Percentiles rank a stretch among this genome's conserved stretches.
Evolutionary conservation across 768 basidiomycete genomes (phyloP).

Genomic region (Termitomyces sp.): DNA sequence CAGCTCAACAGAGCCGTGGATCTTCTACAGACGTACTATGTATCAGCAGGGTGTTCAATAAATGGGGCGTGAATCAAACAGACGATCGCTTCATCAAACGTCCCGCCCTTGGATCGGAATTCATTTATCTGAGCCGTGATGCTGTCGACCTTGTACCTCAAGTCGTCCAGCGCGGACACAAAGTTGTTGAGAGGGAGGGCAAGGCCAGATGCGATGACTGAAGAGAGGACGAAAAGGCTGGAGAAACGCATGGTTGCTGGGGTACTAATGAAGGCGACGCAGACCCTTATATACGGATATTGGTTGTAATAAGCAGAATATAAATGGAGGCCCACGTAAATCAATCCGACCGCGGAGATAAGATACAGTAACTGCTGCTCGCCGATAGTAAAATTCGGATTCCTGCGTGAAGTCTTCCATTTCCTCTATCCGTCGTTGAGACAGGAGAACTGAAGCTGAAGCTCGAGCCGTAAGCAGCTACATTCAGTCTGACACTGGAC

Average conservation of each 20-base stretch:
- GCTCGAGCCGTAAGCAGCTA: too few relatives aligned
- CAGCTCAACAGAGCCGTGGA: background rate
- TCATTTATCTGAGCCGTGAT: background rate
- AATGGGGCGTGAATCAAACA: background rate
- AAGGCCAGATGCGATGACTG: background rate
- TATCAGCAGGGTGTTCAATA: background rate
- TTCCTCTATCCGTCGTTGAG: too few relatives aligned
- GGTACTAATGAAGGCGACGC: background rate
- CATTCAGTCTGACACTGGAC: too few relatives aligned
- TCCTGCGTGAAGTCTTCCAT: background rate
- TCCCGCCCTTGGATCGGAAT: background rate
- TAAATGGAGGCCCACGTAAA: background rate
- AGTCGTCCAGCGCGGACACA: background rate
- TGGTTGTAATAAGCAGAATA: too few relatives aligned
- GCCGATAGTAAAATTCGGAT: too few relatives aligned
- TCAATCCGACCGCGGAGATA: too few relatives aligned
- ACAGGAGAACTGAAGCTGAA: too few relatives aligned
- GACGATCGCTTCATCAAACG: background rate
- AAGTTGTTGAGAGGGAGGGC: background rate
- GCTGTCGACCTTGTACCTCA: background rate
- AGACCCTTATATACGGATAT: background rate
- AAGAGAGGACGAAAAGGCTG: background rate
- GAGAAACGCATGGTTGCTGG: background rate
- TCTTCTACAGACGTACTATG: background rate
- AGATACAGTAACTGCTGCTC: too few relatives aligned